phyloP scores from a whole-genome alignment of 306 rosid genomes.

The Herpetospermum pedunculosum region DNA sequence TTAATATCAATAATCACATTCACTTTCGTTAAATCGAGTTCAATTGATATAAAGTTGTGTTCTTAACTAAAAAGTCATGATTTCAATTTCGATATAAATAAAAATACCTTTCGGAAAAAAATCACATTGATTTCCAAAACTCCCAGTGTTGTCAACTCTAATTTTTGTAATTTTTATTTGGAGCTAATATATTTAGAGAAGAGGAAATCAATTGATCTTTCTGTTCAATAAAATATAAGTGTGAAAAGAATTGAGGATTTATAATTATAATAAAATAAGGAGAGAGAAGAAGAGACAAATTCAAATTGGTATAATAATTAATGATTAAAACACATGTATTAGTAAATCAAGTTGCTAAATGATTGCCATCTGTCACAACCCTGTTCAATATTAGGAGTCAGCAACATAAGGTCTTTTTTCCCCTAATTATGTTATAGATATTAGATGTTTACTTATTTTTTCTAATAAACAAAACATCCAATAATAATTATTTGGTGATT shows the following conservation, averaged over 20 bases:
- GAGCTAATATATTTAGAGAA: no score
- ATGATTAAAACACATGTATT: background rate
- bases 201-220: background rate
- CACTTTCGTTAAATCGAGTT: no score
- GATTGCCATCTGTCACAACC: constrained; percentile 25
- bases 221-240: background rate
- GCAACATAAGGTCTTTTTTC: background rate
- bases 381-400: background rate
- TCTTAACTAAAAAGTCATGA: no score
- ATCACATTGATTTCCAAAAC: background rate
- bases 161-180: background rate
- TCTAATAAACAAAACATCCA: background rate
- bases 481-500: background rate
- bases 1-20: no score
- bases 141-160: background rate
- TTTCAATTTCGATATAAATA: no score
- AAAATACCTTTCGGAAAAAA: no score
- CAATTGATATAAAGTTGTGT: no score
- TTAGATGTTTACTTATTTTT: background rate
- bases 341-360: background rate
- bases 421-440: background rate
- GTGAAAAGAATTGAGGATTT: background rate
- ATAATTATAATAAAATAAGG: background rate
- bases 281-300: background rate
- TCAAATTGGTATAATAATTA: background rate